Evolutionary conservation across 2,329 filamentous ascomycete species (phyloP), one percentile per base, ranked within the genome.

Genomic region (Sordariomycetes sp.): DNA sequence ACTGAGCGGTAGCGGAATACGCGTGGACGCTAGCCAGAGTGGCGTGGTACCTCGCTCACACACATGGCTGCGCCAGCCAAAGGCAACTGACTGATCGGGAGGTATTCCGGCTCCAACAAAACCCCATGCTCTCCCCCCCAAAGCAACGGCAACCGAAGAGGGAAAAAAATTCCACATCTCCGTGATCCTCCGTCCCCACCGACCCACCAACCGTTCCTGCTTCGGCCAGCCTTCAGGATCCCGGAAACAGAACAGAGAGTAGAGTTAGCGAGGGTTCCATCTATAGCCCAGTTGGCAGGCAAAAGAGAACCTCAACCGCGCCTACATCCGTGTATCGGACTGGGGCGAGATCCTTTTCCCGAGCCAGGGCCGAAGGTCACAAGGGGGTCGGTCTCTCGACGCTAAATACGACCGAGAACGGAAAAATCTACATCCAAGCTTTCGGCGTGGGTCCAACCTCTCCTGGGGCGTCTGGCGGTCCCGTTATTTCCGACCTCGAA

Each of bases 11-110:
- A 32, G 28, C 28, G 28, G 28, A n/a, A 48, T 20, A 20, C 46
- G 54, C 34, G 55, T 57, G 43, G 43, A 57, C 55, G 55, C 43
- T 57, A 50, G 20, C 43, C 55, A 37, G 43, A 50, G 43, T 57
- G 55, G 55, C 55, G 55, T 51, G 55, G 55, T 57, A 51, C 55
- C 25, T 57, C 43, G 11, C 40, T 25, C 20, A 32, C 28, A 32
- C n/a, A 34, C 32, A 50, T 50, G 20, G 22, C 22, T 24, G 46
- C 20, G 46, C 46, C 46, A 50, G 46, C 34, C 20, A n/a, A 16
- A 57, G 43, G 43, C 25, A n/a, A 50, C 43, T 55, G 24, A 50
- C 55, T 55, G 37, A 20, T 53, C 46, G 34, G 55, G 35, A 57
- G 35, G 7, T 24, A 5, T 50, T 46, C 25, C 32, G 32, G 22